These are phyloP conservation scores for Plasmodium sp. DNA, from an alignment of 169 alveolate species.

Conservation along the genomic window DNA sequence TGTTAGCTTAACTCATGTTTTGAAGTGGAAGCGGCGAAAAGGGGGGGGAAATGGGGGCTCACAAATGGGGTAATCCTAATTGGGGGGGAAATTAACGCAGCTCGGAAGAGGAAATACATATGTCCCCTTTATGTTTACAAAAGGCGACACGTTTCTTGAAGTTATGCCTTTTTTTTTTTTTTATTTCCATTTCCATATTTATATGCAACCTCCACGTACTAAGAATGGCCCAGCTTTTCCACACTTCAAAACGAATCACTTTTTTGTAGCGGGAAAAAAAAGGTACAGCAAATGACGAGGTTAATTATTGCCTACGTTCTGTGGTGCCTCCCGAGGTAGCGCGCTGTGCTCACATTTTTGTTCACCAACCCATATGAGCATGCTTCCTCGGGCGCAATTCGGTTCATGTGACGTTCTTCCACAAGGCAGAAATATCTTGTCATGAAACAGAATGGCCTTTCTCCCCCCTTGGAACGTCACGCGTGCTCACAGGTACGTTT, in stretches of 20 bases:
- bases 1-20: conserved; percentile 17
- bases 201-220: neutral
- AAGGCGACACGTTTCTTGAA: neutral
- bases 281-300: neutral
- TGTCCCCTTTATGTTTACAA: neutral
- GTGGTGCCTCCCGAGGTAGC: neutral
- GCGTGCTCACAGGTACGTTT: neutral
- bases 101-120: neutral
- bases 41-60: neutral
- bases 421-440: neutral
- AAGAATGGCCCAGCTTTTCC: neutral
- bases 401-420: neutral
- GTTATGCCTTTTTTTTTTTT: neutral
- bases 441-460: neutral
- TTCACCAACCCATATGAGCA: neutral
- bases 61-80: neutral
- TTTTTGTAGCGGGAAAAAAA: neutral
- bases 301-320: neutral
- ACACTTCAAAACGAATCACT: neutral
- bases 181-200: neutral
- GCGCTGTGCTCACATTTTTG: neutral
- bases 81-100: neutral
- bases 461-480: neutral
- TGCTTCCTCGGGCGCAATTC: neutral
- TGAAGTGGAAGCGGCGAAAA: neutral